Evolutionary conservation across 257 asterid genomes (phyloP).

Genomic region (Knoxia roxburghii): DNA sequence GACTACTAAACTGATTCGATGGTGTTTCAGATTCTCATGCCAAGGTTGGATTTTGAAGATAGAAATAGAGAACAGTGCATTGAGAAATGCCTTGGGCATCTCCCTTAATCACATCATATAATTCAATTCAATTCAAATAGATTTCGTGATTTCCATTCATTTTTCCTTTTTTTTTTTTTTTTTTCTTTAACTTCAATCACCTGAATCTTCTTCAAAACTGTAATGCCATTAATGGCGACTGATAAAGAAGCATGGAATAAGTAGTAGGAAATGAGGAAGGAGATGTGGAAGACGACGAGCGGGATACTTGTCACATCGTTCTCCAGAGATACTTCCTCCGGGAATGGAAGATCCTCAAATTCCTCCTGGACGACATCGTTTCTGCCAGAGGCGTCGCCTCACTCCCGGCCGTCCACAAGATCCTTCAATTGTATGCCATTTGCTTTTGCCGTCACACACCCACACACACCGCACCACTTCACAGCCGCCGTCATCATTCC

Average conservation of each 20-base stretch:
- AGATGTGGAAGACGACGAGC: constrained; percentile 70
- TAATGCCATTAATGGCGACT: not conserved
- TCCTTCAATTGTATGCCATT: constrained; percentile 65
- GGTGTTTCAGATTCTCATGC: constrained; percentile 23
- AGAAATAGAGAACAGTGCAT: constrained; percentile 15
- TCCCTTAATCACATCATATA: constrained; percentile 15
- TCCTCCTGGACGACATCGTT: constrained; percentile 67
- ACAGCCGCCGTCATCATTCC: too few species aligned
- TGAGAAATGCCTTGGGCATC: constrained; percentile 33
- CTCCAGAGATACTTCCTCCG: constrained; percentile 79
- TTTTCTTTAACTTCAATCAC: not conserved
- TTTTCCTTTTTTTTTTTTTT: not conserved
- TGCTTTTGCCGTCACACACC: constrained; percentile 2
- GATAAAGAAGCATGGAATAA: not conserved
- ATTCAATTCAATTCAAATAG: constrained; percentile 3
- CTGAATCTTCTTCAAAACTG: not conserved
- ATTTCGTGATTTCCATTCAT: not conserved
- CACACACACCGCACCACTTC: too few species aligned
- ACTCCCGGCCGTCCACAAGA: constrained; percentile 60
- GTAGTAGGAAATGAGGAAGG: constrained; percentile 20
- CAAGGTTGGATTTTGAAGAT: constrained; percentile 24
- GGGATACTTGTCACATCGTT: constrained; percentile 69
- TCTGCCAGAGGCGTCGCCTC: constrained; percentile 59
- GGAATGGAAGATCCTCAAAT: constrained; percentile 87
- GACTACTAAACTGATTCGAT: constrained; percentile 18